A percentile compares a stretch with the other conserved stretches of the same genome.
Conservation (phyloP, 2,329 filamentous ascomycete genomes). For the Exserohilum rostratum region DNA sequence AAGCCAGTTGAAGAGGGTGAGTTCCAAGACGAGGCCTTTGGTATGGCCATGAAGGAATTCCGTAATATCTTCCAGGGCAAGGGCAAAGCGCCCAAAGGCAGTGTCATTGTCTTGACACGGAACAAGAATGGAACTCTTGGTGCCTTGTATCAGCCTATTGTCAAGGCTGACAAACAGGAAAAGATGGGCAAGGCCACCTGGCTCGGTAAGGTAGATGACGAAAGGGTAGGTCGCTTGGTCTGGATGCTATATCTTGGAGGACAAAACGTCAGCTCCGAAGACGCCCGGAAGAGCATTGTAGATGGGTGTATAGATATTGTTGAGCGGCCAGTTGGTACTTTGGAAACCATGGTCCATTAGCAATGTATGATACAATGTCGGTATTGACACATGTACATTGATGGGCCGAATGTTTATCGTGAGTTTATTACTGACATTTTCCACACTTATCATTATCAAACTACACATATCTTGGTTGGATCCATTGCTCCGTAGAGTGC, state of each 20-base stretch:
- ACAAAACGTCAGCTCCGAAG: conserved; percentile 83
- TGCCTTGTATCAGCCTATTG: conserved; percentile 42
- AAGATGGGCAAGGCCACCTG: conserved; percentile 56
- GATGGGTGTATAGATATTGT: conserved; percentile 88
- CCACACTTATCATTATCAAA: too few relatives aligned
- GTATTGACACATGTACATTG: not conserved
- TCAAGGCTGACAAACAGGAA: conserved; percentile 45
- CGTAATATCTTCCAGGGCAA: conserved; percentile 81
- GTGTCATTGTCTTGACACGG: conserved; percentile 75
- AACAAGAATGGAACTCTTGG: conserved; percentile 66
- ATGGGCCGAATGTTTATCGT: not conserved
- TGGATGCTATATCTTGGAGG: conserved; percentile 93
- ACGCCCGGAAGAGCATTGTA: conserved; percentile 79
- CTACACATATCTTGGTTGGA: too few relatives aligned
- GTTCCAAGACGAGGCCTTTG: conserved; percentile 77
- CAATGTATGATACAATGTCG: not conserved
- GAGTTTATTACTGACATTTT: not conserved
- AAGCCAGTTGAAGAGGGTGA: conserved; percentile 49
- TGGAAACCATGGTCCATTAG: conserved; percentile 72
- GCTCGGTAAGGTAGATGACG: conserved; percentile 77
- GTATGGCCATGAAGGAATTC: conserved; percentile 75
- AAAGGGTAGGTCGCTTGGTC: conserved; percentile 77
- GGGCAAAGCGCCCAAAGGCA: conserved; percentile 76
- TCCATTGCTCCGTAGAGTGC: too few relatives aligned
- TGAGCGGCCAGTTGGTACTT: conserved; percentile 83